Conservation (phyloP, 2,329 filamentous ascomycete genomes). For the Calonectria pseudoreteaudii region DNA sequence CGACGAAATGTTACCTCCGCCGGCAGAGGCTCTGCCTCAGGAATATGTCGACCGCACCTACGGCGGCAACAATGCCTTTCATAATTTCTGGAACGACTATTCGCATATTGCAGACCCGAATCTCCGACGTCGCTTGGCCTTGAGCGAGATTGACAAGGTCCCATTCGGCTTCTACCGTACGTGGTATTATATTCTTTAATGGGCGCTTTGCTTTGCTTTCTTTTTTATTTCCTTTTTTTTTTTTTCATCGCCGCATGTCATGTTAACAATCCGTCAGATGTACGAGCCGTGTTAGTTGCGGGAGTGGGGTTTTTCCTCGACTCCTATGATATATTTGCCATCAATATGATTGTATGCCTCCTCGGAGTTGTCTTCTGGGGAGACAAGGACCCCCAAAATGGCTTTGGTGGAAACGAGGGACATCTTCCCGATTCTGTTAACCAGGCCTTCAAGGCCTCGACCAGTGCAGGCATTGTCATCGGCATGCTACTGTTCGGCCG, state of each 20-base stretch:
- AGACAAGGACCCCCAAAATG: constrained; percentile 54
- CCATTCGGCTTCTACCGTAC: constrained; percentile 78
- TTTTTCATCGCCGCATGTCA: background rate
- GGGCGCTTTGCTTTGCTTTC: background rate
- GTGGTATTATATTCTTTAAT: constrained; percentile 31
- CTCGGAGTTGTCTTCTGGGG: constrained; percentile 83
- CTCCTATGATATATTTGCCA: constrained; percentile 85
- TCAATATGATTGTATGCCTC: constrained; percentile 78
- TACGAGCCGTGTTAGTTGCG: constrained; percentile 79
- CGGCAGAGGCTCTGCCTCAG: constrained; percentile 47
- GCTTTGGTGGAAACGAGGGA: constrained; percentile 65
- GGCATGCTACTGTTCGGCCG: constrained; percentile 83
- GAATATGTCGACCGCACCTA: constrained; percentile 56
- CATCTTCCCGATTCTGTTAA: constrained; percentile 73
- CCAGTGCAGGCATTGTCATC: constrained; percentile 81
- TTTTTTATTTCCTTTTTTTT: background rate
- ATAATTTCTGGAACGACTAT: constrained; percentile 80
- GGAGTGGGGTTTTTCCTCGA: constrained; percentile 89
- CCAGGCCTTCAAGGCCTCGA: constrained; percentile 84
- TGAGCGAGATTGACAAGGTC: constrained; percentile 84
- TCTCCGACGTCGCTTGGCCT: constrained; percentile 77
- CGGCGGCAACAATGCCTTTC: constrained; percentile 76
- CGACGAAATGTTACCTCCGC: constrained; percentile 56
- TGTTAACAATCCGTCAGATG: constrained; percentile 54
- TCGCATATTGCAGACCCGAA: constrained; percentile 78